These are phyloP conservation scores for Telfairia occidentalis DNA, from an alignment of 331 rosid genomes.

Conservation along the genomic window DNA sequence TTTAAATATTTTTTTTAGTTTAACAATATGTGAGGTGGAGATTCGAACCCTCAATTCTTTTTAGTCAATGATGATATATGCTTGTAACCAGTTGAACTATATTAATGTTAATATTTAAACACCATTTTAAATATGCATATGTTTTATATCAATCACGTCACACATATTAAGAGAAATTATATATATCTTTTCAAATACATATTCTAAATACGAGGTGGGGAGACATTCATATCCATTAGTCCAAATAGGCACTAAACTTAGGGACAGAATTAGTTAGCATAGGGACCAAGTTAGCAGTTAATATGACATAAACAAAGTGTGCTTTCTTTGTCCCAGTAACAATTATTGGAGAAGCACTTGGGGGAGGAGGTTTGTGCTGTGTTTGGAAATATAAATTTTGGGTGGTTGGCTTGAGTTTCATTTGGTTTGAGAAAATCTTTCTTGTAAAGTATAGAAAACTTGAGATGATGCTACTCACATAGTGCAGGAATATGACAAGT, in stretches of 20 bases:
- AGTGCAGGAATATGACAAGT: background rate
- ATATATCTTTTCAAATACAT: background rate
- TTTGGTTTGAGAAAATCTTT: no score
- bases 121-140: background rate
- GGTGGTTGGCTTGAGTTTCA: background rate
- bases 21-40: no score
- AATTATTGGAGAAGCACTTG: background rate
- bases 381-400: background rate
- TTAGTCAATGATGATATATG: no score
- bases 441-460: background rate
- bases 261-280: no score
- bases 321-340: background rate
- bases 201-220: no score
- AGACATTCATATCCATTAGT: background rate
- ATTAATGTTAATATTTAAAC: no score
- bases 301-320: background rate
- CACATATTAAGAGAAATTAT: background rate
- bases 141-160: background rate
- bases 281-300: background rate
- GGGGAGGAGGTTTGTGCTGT: background rate
- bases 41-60: no score
- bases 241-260: no score
- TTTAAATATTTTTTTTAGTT: no score
- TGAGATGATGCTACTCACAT: background rate
- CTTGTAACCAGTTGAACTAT: no score